Base-by-base conservation (phyloP, 2,329 filamentous ascomycete species). In the Aspergillus fumigatiaffinis region DNA sequence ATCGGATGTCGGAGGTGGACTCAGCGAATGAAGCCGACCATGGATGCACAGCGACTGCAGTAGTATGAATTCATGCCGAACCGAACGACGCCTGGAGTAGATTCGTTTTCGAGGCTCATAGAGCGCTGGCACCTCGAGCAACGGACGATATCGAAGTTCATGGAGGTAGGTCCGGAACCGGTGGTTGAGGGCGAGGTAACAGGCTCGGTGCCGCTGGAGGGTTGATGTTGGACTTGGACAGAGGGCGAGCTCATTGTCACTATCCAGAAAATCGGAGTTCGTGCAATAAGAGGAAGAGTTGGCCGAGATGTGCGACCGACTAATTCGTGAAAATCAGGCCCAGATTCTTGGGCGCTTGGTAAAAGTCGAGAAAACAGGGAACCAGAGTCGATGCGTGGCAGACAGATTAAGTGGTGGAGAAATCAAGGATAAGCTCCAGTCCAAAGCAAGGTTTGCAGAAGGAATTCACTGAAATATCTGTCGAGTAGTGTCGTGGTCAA, bases 11-110 rank as follows among this genome's bases (percentile, higher is more conserved):
- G 14, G n/a, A 46, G 9, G 10, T 26, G 29, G 23, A 44, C 41
- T 78, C 74, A 77, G 46, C 69, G 66, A 23, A 68, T 69, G 60
- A 76, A 78, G 35, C 76, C 76, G 48, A 78, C 76, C 69, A 77
- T 76, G 17, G 70, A 71, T 23, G 76, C 76, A 59, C 76, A 79
- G 51, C 76, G 74, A 51, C 66, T 72, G 65, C 78, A 80, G 63
- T 80, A 80, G 60, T 80, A 80, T 21, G 76, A 78, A 58, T 80
- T 80, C 69, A 78, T 77, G 54, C 77, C 77, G 64, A 79, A 79
- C 49, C 74, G 75, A 20, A 80, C 74, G 2, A 72, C 72, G 4
- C 71, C 74, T 1, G 70, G 63, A 9, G 71, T 66, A 7, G 73
- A 71, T 7, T 69, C 64, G 42, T 68, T 67, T 26, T 74, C 71